These are phyloP conservation scores for Gaillardinia entomophila DNA, from an alignment of 805 yeast genomes.

Conservation along the genomic window DNA sequence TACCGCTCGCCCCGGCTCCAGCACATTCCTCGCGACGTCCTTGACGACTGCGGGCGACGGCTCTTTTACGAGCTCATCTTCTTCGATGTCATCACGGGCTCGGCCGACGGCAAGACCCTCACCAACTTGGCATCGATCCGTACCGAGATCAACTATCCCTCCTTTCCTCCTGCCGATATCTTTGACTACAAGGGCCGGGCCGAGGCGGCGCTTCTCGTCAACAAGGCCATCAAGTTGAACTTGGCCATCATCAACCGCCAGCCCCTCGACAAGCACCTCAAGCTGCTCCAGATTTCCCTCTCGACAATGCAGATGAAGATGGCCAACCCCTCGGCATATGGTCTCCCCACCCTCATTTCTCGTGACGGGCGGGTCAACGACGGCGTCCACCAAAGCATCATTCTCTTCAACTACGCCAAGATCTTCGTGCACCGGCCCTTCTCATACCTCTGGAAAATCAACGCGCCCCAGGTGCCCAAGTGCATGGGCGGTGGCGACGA, in stretches of 20 bases:
- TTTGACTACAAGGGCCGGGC: slow-evolving; percentile 47
- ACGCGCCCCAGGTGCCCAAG: slow-evolving; percentile 33
- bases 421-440: slow-evolving; percentile 52
- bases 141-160: slow-evolving; percentile 36
- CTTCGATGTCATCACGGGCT: slow-evolving; percentile 47
- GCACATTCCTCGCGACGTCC: slow-evolving; percentile 5
- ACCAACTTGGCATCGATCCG: slow-evolving; percentile 30
- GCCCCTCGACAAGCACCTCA: slow-evolving; percentile 28
- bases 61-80: slow-evolving; percentile 50
- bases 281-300: slow-evolving; percentile 39
- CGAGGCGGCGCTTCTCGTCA: slow-evolving; percentile 42
- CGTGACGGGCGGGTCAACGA: slow-evolving; percentile 43
- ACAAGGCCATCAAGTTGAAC: slow-evolving; percentile 44
- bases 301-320: slow-evolving; percentile 48
- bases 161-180: slow-evolving; percentile 20
- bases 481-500: slow-evolving; percentile 21
- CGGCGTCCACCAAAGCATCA: slow-evolving; percentile 47
- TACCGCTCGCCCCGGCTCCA: slow-evolving; percentile 9
- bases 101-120: slow-evolving; percentile 44
- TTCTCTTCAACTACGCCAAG: slow-evolving; percentile 45
- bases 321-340: slow-evolving; percentile 32
- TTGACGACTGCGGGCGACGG: slow-evolving; percentile 33
- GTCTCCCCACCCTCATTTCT: slow-evolving; percentile 38
- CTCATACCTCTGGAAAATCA: slow-evolving; percentile 47
- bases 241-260: slow-evolving; percentile 36